Conservation (phyloP, 2,329 filamentous ascomycete genomes). For the Cyphellophora attinorum region DNA sequence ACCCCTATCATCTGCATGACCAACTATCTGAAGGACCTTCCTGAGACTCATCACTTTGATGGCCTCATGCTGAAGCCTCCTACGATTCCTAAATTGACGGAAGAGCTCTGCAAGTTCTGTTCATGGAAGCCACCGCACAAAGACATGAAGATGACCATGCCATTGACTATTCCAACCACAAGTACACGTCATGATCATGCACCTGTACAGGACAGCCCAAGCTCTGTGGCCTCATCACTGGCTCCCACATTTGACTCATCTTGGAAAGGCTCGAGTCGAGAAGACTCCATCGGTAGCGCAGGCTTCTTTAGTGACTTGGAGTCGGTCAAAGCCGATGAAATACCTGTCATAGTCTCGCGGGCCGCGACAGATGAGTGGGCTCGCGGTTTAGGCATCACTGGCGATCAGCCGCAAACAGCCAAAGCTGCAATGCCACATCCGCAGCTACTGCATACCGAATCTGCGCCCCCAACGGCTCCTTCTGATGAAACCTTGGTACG, state of each 20-base stretch:
- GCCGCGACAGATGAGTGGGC: slow-evolving; percentile 69
- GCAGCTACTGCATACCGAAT: slow-evolving; percentile 51
- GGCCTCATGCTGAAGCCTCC: slow-evolving; percentile 94
- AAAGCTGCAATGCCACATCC: slow-evolving; percentile 33
- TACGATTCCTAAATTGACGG: slow-evolving; percentile 79
- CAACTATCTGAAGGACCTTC: slow-evolving; percentile 93
- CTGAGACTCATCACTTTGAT: slow-evolving; percentile 91
- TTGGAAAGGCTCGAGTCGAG: slow-evolving; percentile 69
- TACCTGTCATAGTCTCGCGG: slow-evolving; percentile 64
- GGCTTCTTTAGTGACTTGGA: slow-evolving; percentile 83
- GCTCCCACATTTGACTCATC: slow-evolving; percentile 63
- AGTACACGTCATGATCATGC: slow-evolving; percentile 28
- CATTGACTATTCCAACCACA: slow-evolving; percentile 40
- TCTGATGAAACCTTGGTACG: slow-evolving; percentile 35
- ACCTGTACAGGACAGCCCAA: slow-evolving; percentile 70
- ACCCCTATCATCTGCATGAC: slow-evolving; percentile 96
- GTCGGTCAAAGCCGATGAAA: slow-evolving; percentile 65
- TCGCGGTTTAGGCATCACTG: slow-evolving; percentile 64
- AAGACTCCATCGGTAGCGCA: slow-evolving; percentile 74
- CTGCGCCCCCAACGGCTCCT: slow-evolving; percentile 52
- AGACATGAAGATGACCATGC: slow-evolving; percentile 40
- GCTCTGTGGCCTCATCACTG: slow-evolving; percentile 62
- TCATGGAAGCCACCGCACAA: slow-evolving; percentile 80
- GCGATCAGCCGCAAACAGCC: slow-evolving; percentile 37
- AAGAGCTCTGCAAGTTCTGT: slow-evolving; percentile 78